phyloP scores from a whole-genome alignment of 2,329 filamentous ascomycete genomes.

The Cercospora nicotianae region DNA sequence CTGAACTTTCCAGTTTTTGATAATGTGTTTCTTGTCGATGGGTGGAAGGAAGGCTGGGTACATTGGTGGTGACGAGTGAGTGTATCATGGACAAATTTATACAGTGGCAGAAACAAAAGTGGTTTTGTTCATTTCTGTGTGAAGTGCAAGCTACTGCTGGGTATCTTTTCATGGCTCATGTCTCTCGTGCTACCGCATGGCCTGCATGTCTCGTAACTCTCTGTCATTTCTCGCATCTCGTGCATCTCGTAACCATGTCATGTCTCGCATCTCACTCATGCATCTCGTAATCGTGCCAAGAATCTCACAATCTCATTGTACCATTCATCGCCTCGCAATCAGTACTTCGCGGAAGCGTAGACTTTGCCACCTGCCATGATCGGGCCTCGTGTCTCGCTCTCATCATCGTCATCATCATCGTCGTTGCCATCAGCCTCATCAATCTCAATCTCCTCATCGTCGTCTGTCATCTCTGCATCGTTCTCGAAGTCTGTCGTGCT shows the following conservation, averaged over 20 bases:
- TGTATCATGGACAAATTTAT: background rate
- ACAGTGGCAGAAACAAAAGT: constrained; percentile 1
- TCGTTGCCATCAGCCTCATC: background rate
- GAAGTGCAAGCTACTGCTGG: background rate
- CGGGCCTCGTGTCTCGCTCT: background rate
- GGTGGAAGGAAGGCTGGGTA: background rate
- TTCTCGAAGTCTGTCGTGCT: background rate
- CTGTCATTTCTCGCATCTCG: background rate
- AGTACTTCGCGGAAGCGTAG: background rate
- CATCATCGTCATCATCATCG: background rate
- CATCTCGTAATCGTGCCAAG: background rate
- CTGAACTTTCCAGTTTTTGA: background rate
- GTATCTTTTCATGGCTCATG: background rate
- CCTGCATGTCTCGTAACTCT: background rate
- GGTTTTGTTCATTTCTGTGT: background rate
- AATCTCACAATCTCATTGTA: background rate
- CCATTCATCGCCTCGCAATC: background rate
- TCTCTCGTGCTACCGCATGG: background rate
- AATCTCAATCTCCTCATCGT: background rate
- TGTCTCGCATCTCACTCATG: background rate
- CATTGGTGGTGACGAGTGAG: background rate
- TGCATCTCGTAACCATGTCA: background rate
- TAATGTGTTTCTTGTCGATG: background rate
- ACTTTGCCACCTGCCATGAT: constrained; percentile 2
- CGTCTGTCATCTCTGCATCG: background rate